Evolutionary conservation across 2,329 filamentous ascomycete species (phyloP).

Genomic region (Colletotrichum nymphaeae): DNA sequence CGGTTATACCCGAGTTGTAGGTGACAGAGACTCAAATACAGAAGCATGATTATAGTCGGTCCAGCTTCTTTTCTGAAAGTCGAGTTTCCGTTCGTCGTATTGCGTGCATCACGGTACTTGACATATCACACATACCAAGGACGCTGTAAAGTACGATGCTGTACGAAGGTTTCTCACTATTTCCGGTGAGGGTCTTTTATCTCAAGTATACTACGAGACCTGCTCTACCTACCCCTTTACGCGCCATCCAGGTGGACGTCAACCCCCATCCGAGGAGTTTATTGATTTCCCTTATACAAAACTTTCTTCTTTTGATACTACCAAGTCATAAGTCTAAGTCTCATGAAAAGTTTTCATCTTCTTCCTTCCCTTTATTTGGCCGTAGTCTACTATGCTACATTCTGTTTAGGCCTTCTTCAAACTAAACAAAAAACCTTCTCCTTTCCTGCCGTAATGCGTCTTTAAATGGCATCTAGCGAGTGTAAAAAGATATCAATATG

Average conservation of each 20-base stretch:
- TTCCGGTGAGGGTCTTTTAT: not conserved
- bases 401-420: not conserved
- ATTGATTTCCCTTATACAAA: not conserved
- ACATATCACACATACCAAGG: not conserved
- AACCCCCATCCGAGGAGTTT: not conserved
- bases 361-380: not conserved
- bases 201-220: not conserved
- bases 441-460: not conserved
- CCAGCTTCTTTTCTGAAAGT: not conserved
- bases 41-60: not conserved
- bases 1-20: conserved; percentile 14
- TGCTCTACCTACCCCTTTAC: not conserved
- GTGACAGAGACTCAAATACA: not conserved
- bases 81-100: not conserved
- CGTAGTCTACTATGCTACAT: conserved; percentile 19
- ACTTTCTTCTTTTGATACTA: not conserved
- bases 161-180: not conserved
- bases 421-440: no score
- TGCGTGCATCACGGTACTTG: not conserved
- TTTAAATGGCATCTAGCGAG: not conserved
- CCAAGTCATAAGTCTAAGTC: not conserved
- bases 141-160: not conserved
- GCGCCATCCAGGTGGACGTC: not conserved
- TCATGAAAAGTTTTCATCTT: not conserved
- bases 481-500: not conserved